These are phyloP conservation scores for Leccinellum rugosiceps DNA, from an alignment of 768 basidiomycete species.

Conservation along the genomic window DNA sequence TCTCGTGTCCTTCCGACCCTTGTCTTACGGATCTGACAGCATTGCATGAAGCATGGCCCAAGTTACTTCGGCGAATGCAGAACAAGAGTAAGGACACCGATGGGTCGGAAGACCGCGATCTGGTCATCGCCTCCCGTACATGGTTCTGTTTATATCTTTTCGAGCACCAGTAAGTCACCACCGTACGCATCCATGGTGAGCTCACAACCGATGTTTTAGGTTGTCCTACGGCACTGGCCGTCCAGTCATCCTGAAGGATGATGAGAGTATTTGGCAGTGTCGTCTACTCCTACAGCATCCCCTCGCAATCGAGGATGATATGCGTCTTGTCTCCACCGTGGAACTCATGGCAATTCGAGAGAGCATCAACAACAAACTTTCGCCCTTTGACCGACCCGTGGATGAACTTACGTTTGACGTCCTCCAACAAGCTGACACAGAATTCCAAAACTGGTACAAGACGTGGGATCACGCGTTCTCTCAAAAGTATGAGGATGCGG, in stretches of 20 bases:
- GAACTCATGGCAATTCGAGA: slow-evolving; percentile 91
- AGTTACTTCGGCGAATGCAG: slow-evolving; percentile 74
- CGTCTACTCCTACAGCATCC: slow-evolving; percentile 82
- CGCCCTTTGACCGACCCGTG: slow-evolving; percentile 76
- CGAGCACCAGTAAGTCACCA: slow-evolving; percentile 78
- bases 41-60: slow-evolving; percentile 91
- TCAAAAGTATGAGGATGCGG: slow-evolving; percentile 78
- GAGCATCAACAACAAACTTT: slow-evolving; percentile 75
- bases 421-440: slow-evolving; percentile 68
- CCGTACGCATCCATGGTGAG: not conserved
- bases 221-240: slow-evolving; percentile 94
- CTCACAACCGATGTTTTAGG: slow-evolving; percentile 39
- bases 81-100: slow-evolving; percentile 48
- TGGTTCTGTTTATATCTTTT: slow-evolving; percentile 95
- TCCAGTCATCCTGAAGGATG: slow-evolving; percentile 88
- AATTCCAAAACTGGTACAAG: slow-evolving; percentile 80
- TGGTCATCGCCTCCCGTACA: slow-evolving; percentile 79
- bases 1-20: not conserved
- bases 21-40: slow-evolving; percentile 41
- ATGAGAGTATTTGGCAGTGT: slow-evolving; percentile 85
- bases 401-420: slow-evolving; percentile 68
- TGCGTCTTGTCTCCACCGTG: slow-evolving; percentile 91
- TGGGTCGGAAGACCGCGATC: slow-evolving; percentile 62
- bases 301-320: slow-evolving; percentile 87
- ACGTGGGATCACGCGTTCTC: slow-evolving; percentile 80